Evolutionary conservation across 2,329 filamentous ascomycete genomes (phyloP), one percentile per base, ranked within the genome.

Genomic region (Nannizziopsis arthrosporioides): DNA sequence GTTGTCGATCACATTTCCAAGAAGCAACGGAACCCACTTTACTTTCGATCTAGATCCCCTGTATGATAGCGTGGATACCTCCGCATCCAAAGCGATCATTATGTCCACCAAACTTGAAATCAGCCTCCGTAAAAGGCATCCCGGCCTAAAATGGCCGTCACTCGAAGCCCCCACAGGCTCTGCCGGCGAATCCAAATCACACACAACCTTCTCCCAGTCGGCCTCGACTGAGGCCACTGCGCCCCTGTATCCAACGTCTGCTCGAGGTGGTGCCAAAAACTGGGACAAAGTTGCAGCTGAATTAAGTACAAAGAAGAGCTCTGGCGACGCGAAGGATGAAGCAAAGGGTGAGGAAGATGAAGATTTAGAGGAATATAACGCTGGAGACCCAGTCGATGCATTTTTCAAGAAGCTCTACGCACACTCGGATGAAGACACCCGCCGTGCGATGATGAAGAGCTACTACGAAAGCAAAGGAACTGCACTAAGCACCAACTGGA

Each of bases 401-500:
- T 96, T 95, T 69, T 98, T 98, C 73, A 92, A 93, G 73, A 81
- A 84, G 59, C 72, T 98, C 1, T 96, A 90, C 68, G 80, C 83
- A 53, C 73, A 72, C 32, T 81, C 86, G 0, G 80, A 83, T 42
- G 78, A 82, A 0, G 90, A 98, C 57, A 85, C 86, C 50, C 80
- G 81, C 61, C 80, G 88, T 1, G 92, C 92, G 7, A 98, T 98
- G 92, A 86, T 93, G 80, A 98, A 98, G 77, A 94, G 86, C 61
- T 96, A 86, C 60, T 75, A 80, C 11, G 90, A 98, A 73, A 95
- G 89, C 65, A 92, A 93, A 57, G 92, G 92, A 3, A 98, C 92
- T 0, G 78, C 85, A 2, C 70, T 98, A 43, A 95, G 87, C 65
- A 98, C 92, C 0, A 87, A 90, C 63, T 98, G 92, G 92, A 68